Percentiles rank a stretch among this genome's conserved stretches.
phyloP scores from a whole-genome alignment of 139 green algal genomes.

The Chloropicon primus region DNA sequence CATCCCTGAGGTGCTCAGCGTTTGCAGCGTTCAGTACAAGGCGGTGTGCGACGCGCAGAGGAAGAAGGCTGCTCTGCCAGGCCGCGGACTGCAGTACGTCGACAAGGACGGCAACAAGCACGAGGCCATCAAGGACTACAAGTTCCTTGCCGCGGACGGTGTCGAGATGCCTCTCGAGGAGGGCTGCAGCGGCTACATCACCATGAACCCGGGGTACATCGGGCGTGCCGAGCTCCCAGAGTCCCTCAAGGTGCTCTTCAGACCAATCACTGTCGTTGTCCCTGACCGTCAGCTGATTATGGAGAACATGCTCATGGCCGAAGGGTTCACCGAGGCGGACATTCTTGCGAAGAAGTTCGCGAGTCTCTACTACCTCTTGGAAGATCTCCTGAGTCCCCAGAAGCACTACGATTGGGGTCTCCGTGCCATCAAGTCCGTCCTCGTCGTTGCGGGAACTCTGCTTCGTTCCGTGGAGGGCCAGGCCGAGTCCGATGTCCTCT shows the following conservation, averaged over 20 bases:
- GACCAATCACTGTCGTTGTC: slow-evolving; percentile 74
- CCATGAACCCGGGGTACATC: slow-evolving; percentile 83
- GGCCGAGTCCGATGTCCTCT: slow-evolving; percentile 67
- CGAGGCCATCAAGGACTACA: slow-evolving; percentile 45
- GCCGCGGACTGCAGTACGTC: slow-evolving; percentile 70
- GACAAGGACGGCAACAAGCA: slow-evolving; percentile 42
- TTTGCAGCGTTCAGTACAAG: slow-evolving; percentile 77
- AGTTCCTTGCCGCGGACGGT: slow-evolving; percentile 66
- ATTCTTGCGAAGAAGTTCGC: slow-evolving; percentile 73
- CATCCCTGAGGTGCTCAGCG: slow-evolving; percentile 60
- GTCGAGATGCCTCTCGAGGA: slow-evolving; percentile 68
- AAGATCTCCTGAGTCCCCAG: slow-evolving; percentile 66
- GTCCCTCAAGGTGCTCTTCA: slow-evolving; percentile 70
- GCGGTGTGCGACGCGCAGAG: slow-evolving; percentile 66
- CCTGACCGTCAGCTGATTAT: slow-evolving; percentile 73
- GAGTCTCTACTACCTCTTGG: slow-evolving; percentile 61
- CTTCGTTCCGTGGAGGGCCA: slow-evolving; percentile 55
- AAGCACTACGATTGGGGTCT: slow-evolving; percentile 73
- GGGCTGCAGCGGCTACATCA: slow-evolving; percentile 64
- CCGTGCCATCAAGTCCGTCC: slow-evolving; percentile 68
- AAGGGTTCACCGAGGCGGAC: slow-evolving; percentile 67
- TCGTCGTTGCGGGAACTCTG: slow-evolving; percentile 61
- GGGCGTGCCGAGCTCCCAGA: slow-evolving; percentile 61
- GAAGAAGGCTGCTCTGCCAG: slow-evolving; percentile 63
- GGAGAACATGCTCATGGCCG: slow-evolving; percentile 81